Evolutionary conservation across 768 basidiomycete genomes (phyloP), one percentile per base, ranked within the genome.

Genomic region (Russula brevipes): DNA sequence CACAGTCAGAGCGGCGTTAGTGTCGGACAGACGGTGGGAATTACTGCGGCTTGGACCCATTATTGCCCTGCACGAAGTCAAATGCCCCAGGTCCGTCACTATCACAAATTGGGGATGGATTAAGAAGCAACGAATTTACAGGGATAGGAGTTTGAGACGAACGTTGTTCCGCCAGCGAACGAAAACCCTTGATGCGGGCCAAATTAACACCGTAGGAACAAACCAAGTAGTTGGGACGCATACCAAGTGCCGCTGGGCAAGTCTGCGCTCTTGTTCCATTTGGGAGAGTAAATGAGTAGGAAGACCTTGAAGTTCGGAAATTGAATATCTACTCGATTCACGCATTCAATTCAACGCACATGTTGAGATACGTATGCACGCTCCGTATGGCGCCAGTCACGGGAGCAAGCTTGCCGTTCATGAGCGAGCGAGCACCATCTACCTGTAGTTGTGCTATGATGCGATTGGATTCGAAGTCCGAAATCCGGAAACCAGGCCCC

Each of bases 81-180:
- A 91, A 85, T 1, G 83, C 82, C 19, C 90, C 90, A 3, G 90
- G 89, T 0, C 90, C 89, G 73, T 91, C 89, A n/a, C 85, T 86
- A 66, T 41, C 52, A n/a, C 19, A 47, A 46, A 50, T 63, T 39
- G 56, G 57, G 36, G 30, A 53, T 44, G 31, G 30, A 41, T 30
- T 39, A 12, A 16, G 17, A 46, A 54, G 10, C 17, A 35, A 24
- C 16, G 14, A 17, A 1, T 8, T 46, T 2, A 31, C 2, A 45
- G 24, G 17, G 17, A 45, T 12, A 16, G 24, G 16, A 12, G 50
- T 36, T 33, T 3, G 30, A 31, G 6, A 73, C 82, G 73, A 62
- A 88, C 87, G 88, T 89, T 35, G 88, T 91, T 71, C 89, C 89
- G 52, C 87, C 89, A 16, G 88, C 89, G 67, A 91, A 91, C 0